Evolutionary conservation across 345 rosid species (phyloP).

Genomic region (Toxicodendron radicans): DNA sequence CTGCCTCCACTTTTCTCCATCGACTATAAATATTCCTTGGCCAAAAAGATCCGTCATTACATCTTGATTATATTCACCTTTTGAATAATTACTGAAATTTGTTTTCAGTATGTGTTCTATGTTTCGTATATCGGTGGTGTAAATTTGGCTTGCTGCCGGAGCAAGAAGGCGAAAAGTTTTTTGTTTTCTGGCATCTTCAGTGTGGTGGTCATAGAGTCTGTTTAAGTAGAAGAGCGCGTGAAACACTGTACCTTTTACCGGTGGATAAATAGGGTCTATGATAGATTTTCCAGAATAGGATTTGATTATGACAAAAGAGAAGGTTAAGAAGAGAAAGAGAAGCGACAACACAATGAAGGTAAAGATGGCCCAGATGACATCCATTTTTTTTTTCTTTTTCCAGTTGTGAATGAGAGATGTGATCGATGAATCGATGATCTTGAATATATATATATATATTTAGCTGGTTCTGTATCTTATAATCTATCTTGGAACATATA

Average conservation of each 20-base stretch:
- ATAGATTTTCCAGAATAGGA: slow-evolving; percentile 53
- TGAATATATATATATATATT: neutral
- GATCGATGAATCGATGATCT: neutral
- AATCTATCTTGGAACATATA: no score
- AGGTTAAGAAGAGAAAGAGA: slow-evolving; percentile 22
- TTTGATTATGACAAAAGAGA: slow-evolving; percentile 28
- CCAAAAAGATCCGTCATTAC: slow-evolving; percentile 54
- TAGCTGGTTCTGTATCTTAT: no score
- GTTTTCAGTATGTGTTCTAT: slow-evolving; percentile 63
- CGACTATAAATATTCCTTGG: slow-evolving; percentile 65
- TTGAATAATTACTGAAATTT: slow-evolving; percentile 48
- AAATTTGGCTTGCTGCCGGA: slow-evolving; percentile 38
- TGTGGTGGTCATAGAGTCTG: slow-evolving; percentile 56
- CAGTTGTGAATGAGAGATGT: neutral
- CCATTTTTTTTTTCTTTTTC: slow-evolving; percentile 18
- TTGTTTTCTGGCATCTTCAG: slow-evolving; percentile 39
- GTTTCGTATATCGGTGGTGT: slow-evolving; percentile 60
- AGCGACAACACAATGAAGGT: slow-evolving; percentile 19
- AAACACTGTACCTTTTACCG: slow-evolving; percentile 57
- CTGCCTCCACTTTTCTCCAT: slow-evolving; percentile 81
- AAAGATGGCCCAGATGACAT: slow-evolving; percentile 26
- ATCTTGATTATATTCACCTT: slow-evolving; percentile 37
- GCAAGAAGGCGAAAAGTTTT: slow-evolving; percentile 59
- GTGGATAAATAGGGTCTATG: slow-evolving; percentile 42
- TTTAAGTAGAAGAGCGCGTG: slow-evolving; percentile 41